These are phyloP conservation scores for Liriodendron chinense DNA, from an alignment of 164 flowering plant species.

Conservation along the genomic window DNA sequence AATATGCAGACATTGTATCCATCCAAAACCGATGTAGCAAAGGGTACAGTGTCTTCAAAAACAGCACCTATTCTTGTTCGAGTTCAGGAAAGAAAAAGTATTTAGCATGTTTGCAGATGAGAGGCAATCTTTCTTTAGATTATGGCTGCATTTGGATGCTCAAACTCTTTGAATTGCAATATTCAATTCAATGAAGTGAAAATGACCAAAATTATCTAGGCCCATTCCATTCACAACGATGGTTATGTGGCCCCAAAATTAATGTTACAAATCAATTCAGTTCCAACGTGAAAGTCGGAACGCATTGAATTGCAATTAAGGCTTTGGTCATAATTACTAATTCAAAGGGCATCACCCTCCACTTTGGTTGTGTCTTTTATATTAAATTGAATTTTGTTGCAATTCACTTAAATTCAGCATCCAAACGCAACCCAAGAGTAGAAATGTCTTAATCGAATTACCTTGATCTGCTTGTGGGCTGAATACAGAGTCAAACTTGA, in stretches of 20 bases:
- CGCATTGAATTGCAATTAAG: background rate
- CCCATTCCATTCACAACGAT: too few relatives aligned
- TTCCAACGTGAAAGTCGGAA: background rate
- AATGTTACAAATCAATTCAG: background rate
- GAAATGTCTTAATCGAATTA: slow-evolving; percentile 13
- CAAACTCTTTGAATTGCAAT: background rate
- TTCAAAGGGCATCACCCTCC: background rate
- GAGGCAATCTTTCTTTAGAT: background rate
- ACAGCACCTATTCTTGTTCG: slow-evolving; percentile 50
- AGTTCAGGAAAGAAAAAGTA: background rate
- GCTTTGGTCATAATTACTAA: background rate
- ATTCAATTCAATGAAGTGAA: too few relatives aligned
- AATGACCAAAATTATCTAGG: too few relatives aligned
- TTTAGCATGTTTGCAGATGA: slow-evolving; percentile 8
- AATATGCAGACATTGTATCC: slow-evolving; percentile 98
- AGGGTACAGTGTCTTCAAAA: slow-evolving; percentile 82
- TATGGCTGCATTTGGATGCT: background rate
- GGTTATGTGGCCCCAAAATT: background rate
- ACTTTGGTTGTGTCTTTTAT: background rate
- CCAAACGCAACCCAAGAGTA: background rate
- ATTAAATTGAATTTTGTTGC: background rate
- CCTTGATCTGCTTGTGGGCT: slow-evolving; percentile 82
- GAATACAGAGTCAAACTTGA: slow-evolving; percentile 90
- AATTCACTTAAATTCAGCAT: background rate
- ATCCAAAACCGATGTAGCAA: slow-evolving; percentile 86